Base-by-base conservation (phyloP, 2,329 filamentous ascomycete species). In the Diaporthe eres region DNA sequence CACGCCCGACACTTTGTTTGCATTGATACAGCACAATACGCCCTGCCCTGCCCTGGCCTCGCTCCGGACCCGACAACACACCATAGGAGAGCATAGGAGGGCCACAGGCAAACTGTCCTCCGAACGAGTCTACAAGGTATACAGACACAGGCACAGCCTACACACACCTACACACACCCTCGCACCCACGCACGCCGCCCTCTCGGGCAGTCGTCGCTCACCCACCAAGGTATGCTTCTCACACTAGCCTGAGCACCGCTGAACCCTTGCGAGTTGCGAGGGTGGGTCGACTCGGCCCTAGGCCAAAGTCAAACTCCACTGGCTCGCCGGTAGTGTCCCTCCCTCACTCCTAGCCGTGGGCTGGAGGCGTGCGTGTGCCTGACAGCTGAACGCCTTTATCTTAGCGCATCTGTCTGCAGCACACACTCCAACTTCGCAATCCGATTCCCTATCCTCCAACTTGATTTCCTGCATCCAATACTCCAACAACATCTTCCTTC, bases 381-480 rank as follows among this genome's bases (percentile, higher is more conserved):
- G 75, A 76, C 75, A 77, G 76, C 74, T 75, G 74, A 77, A 77
- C n/a, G 58, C 55, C 73, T 75, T 75, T 77, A 74, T 77, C 76
- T 75, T 77, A 77, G 76, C 75, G 75, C 75, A 67, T 17, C 44
- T 74, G 68, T n/a, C 44, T 74, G 68, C 75, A 65, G 53, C 71
- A 58, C 63, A 75, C 74, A 61, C 61, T 72, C 57, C 72, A 58
- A 57, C 51, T 57, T 75, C 53, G 71, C 34, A 77, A 73, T 65
- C 70, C 55, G 72, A 63, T 31, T 60, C 47, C 53, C 61, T 39
- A 58, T 58, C 58, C 42, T 72, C 71, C 58, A 51, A 57, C 63
- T 57, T 44, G 37, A 19, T 57, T 65, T 65, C 71, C 71, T 73
- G 51, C 71, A 31, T 42, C 71, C 71, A 57, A 73, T 31, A 71